Evolutionary conservation across 331 rosid species (phyloP), one percentile per base, ranked within the genome.

Genomic region (Arachis monticola): DNA sequence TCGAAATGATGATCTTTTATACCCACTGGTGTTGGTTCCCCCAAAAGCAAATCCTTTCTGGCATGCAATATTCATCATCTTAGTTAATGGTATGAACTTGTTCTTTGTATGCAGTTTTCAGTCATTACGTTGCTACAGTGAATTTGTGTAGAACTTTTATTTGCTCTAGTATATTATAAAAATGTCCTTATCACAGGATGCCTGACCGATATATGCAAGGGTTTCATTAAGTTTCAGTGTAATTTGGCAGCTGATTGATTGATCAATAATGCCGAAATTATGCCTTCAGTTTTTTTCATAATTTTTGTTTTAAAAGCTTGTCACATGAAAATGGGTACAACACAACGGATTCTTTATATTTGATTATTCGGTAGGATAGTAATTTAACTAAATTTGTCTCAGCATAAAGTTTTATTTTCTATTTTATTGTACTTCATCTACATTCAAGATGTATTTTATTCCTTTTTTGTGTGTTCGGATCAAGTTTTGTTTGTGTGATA

Each of bases 51-150:
- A 85, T 14, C 90, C 93, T 5, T 92, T 95, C 77, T 92, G 98
- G 98, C 92, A 90, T 80, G 87, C 94, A 30, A 71, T 95, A 64
- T 92, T 92, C 81, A 89, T 90, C 86, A 83, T 89, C 78, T 77
- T 95, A 88, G 93, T 89, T 13, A 90, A 95, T 70, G 99, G 98
- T 95, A 95, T 55, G 93, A n/a, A 40, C 75, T 69, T 81, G 51
- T 8, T 57, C 56, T 48, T 63, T 61, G 40, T 17, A 11, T 60
- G 30, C 56, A 63, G 10, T 64, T 31, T 12, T 77, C 17, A 63
- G 32, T 61, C 59, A 14, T 30, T 75, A 45, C 27, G 52, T 47
- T 61, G 56, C 31, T 65, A 35, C 45, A 7, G 48, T 70, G 27
- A 50, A 56, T 63, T 64, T 32, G 32, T 64, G 63, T 50, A 41